Conservation (phyloP, 805 yeast species). For the Schwanniomyces polymorphus region DNA sequence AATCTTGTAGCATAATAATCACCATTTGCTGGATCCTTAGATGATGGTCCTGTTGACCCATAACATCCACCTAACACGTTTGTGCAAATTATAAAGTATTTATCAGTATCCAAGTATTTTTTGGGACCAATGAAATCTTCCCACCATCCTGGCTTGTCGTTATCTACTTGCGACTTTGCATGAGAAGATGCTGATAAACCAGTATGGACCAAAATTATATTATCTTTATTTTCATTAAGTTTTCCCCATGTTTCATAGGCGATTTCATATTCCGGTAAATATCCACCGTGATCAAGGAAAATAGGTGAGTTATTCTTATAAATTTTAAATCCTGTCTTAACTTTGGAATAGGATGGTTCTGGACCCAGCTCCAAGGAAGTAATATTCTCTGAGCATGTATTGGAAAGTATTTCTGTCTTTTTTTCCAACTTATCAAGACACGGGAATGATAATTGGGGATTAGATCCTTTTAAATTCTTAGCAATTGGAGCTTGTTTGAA, state of each 20-base stretch:
- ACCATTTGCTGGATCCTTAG: slow-evolving; percentile 67
- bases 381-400: slow-evolving; percentile 12
- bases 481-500: slow-evolving; percentile 3
- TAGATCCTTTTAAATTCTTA: slow-evolving; percentile 32
- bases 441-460: slow-evolving; percentile 76
- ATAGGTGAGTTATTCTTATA: slow-evolving; percentile 59
- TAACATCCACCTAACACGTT: slow-evolving; percentile 94
- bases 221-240: slow-evolving; percentile 60
- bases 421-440: slow-evolving; percentile 78
- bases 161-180: slow-evolving; percentile 76
- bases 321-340: slow-evolving; percentile 63
- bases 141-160: slow-evolving; percentile 90
- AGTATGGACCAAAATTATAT: slow-evolving; percentile 81
- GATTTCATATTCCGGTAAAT: slow-evolving; percentile 68
- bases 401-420: slow-evolving; percentile 39
- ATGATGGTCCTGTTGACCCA: slow-evolving; percentile 92
- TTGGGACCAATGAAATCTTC: slow-evolving; percentile 90
- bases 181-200: slow-evolving; percentile 94
- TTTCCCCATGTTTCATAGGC: slow-evolving; percentile 94
- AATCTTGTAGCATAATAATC: slow-evolving; percentile 80
- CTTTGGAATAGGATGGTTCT: slow-evolving; percentile 79
- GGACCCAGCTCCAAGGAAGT: slow-evolving; percentile 65
- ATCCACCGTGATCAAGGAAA: slow-evolving; percentile 80
- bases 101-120: slow-evolving; percentile 73
- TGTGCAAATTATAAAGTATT: slow-evolving; percentile 82